Percentiles rank a stretch among this genome's conserved stretches.
Evolutionary conservation across 306 rosid genomes (phyloP).

Genomic region (Canavalia gladiata): DNA sequence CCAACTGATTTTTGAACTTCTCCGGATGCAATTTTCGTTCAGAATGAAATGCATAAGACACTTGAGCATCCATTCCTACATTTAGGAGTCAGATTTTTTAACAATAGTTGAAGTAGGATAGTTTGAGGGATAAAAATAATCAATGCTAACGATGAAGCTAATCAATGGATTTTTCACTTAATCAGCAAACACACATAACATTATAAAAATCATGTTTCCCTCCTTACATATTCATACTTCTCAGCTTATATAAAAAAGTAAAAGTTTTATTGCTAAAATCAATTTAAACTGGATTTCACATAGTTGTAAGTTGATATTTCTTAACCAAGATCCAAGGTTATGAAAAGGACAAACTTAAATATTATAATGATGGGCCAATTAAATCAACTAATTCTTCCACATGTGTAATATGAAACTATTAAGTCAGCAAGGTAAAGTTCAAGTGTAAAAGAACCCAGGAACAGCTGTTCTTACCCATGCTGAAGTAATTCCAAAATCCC

Average conservation of each 20-base stretch:
- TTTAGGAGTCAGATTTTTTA: constrained; percentile 37
- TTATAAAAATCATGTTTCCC: constrained; percentile 3
- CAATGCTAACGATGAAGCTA: constrained; percentile 19
- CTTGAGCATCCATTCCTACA: constrained; percentile 98
- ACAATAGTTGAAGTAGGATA: constrained; percentile 24
- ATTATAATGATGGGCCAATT: constrained; percentile 26
- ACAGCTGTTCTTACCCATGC: constrained; percentile 83
- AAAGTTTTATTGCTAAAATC: constrained; percentile 16
- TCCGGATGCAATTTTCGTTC: constrained; percentile 95
- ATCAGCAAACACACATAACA: constrained; percentile 13
- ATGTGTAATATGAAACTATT: constrained; percentile 20
- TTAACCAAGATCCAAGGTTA: constrained; percentile 10
- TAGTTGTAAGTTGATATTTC: constrained; percentile 19
- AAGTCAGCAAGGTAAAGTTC: constrained; percentile 33
- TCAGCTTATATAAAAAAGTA: neutral
- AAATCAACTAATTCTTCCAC: constrained; percentile 27
- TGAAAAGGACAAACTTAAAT: constrained; percentile 15
- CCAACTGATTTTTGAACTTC: constrained; percentile 85
- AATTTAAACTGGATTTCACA: constrained; percentile 26
- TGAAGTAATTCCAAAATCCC: constrained; percentile 98
- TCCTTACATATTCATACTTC: constrained; percentile 30
- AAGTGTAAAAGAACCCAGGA: constrained; percentile 19
- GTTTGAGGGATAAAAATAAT: constrained; percentile 12
- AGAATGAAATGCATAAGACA: constrained; percentile 96
- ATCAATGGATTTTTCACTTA: constrained; percentile 27